phyloP scores from a whole-genome alignment of 208 protist species.

The Trypanosomatidae sp. region DNA sequence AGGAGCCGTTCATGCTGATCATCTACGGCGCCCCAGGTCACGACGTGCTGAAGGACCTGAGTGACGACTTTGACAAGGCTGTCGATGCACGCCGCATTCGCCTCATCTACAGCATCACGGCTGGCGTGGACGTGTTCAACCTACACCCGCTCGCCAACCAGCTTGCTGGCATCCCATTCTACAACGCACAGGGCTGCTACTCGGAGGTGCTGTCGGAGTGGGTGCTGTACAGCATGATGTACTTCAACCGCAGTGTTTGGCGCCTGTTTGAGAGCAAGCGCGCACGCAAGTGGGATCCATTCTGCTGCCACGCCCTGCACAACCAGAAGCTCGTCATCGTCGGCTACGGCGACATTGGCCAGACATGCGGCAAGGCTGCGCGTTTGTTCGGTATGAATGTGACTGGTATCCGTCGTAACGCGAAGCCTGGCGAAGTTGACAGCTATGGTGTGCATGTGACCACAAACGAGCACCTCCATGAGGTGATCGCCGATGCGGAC shows the following conservation, averaged over 20 bases:
- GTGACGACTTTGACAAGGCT: constrained; percentile 34
- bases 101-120: constrained; percentile 61
- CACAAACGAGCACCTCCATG: constrained; percentile 23
- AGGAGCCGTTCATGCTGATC: constrained; percentile 2
- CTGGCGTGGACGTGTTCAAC: constrained; percentile 54
- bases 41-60: constrained; percentile 39
- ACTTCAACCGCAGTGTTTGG: constrained; percentile 79
- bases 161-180: constrained; percentile 34
- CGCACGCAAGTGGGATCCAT: constrained; percentile 66
- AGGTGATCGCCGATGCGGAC: constrained; percentile 53
- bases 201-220: constrained; percentile 62
- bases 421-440: constrained; percentile 16
- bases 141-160: constrained; percentile 24
- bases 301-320: constrained; percentile 36
- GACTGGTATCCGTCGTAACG: constrained; percentile 46
- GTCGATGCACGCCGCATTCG: constrained; percentile 29
- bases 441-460: constrained; percentile 38
- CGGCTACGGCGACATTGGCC: constrained; percentile 78
- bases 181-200: constrained; percentile 61
- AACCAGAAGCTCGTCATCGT: constrained; percentile 57
- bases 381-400: constrained; percentile 56
- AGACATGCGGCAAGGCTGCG: constrained; percentile 21
- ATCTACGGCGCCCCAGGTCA: constrained; percentile 5
- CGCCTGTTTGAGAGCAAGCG: constrained; percentile 25
- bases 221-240: constrained; percentile 55